Percentiles rank a stretch among this genome's conserved stretches.
Evolutionary conservation across 352 stramenopile genomes (phyloP).

Genomic region (Pythium diclinum): DNA sequence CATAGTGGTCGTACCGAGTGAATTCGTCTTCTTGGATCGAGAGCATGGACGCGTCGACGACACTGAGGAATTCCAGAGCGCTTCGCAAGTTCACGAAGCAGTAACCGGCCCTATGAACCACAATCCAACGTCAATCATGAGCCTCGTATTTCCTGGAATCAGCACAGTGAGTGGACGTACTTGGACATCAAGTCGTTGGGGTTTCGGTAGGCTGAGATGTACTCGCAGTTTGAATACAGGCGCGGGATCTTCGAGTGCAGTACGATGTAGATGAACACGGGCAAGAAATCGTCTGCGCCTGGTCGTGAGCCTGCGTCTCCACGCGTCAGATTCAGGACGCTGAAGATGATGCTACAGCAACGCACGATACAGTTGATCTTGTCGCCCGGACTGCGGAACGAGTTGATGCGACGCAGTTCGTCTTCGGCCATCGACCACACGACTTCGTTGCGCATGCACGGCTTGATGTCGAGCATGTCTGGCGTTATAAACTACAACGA

Average conservation of each 20-base stretch:
- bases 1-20: conserved; percentile 35
- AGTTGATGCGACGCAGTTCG: conserved; percentile 89
- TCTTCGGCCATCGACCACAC: conserved; percentile 88
- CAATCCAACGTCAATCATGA: background rate
- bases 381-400: conserved; percentile 77
- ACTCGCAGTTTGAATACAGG: conserved; percentile 89
- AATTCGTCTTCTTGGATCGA: conserved; percentile 82
- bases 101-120: conserved; percentile 68
- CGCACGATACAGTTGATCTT: conserved; percentile 90
- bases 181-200: conserved; percentile 89
- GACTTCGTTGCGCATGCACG: conserved; percentile 87
- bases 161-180: conserved; percentile 26
- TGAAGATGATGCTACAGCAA: conserved; percentile 89
- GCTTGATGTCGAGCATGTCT: conserved; percentile 90
- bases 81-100: conserved; percentile 91
- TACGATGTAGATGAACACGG: conserved; percentile 92
- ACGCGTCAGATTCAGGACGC: conserved; percentile 78
- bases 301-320: conserved; percentile 63
- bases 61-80: conserved; percentile 88
- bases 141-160: conserved; percentile 3
- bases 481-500: conserved; percentile 63
- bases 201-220: conserved; percentile 88
- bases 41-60: conserved; percentile 82
- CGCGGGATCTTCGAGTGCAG: conserved; percentile 86
- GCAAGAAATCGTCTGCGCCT: conserved; percentile 89